These are phyloP conservation scores for Sclerotinia minor DNA, from an alignment of 2,329 filamentous ascomycete genomes.

Conservation along the genomic window DNA sequence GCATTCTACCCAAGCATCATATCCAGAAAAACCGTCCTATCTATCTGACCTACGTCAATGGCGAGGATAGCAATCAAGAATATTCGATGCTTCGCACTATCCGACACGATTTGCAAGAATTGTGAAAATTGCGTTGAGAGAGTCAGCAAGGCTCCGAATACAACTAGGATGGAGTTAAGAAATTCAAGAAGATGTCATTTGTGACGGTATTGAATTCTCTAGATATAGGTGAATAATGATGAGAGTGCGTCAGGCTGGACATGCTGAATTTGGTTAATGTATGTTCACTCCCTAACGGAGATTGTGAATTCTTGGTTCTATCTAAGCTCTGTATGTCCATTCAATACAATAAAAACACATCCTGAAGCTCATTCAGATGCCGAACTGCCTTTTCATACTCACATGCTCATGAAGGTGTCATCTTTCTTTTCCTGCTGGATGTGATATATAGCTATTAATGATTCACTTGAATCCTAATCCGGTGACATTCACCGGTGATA, in stretches of 20 bases:
- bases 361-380: neutral
- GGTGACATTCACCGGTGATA: no score
- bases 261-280: neutral
- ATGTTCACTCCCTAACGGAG: neutral
- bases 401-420: neutral
- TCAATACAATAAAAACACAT: neutral
- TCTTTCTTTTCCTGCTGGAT: no score
- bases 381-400: constrained; percentile 4
- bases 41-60: no score
- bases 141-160: neutral
- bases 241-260: no score
- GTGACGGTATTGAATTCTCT: neutral
- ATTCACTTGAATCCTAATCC: neutral
- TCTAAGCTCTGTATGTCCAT: neutral
- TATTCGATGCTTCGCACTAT: neutral
- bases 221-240: neutral
- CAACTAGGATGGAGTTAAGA: neutral
- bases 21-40: neutral
- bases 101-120: neutral
- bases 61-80: no score
- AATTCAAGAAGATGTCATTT: no score
- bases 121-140: neutral
- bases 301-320: no score
- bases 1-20: neutral
- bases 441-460: neutral